Base-by-base conservation (phyloP, 768 basidiomycete species). In the Trametopsis cervina region DNA sequence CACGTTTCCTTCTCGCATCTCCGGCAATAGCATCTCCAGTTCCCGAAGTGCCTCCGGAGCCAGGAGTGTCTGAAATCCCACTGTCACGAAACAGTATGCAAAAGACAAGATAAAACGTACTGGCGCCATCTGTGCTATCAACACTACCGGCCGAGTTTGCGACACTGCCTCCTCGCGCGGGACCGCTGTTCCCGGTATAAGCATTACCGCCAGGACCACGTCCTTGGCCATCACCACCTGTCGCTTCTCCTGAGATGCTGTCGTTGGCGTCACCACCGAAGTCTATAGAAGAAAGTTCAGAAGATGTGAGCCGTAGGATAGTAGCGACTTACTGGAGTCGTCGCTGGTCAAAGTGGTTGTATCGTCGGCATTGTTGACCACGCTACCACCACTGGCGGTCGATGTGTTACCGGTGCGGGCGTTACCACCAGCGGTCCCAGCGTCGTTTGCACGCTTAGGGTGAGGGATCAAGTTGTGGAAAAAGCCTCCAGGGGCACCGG, bases 381-480 rank as follows among this genome's bases (percentile, higher is more conserved):
- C 47, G 17, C 40, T 40, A 26, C 61, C 61, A 18, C 61, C 61
- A 21, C 52, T 52, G 22, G 59, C 44, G 43, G 45, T 45, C 26
- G 39, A 38, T 15, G 54, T 50, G 29, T 55, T 54, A 21, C 61
- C 61, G n/a, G 61, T 52, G 51, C 58, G 58, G 0, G 59, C 50
- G 50, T 58, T 60, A 47, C 61, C 61, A 42, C 61, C 61, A 4
- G 59, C 61, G 4, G 57, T 56, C 24, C 37, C 11, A 18, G 18
- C 2, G 42, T 63, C 59, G 17, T 27, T 26, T 0, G 61, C 54
- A 51, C 61, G 61, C 58, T 53, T 63, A 29, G 36, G 24, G 13
- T 40, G 25, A 24, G 21, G 36, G 26, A 10, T 7, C 24, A 35
- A 10, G 11, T 25, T 26, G 5, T 17, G 17, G 35, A 24, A 13